Conservation (phyloP, 192 early-diverging fungal species). For the Backusella morwellensis region DNA sequence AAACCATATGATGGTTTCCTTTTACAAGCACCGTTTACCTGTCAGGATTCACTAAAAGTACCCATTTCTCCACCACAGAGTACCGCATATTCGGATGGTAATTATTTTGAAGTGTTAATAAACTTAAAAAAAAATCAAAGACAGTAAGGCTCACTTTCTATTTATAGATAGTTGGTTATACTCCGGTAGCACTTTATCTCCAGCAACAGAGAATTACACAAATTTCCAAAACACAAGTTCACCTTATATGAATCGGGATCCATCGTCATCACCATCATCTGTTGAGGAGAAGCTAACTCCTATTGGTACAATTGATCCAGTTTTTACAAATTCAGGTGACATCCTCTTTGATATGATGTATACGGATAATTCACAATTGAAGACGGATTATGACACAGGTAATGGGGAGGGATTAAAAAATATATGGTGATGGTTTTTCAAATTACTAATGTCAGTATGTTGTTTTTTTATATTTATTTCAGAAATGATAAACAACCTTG, state of each 20-base stretch:
- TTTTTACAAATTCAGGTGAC: neutral
- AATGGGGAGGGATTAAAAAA: neutral
- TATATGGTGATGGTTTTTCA: neutral
- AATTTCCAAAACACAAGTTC: neutral
- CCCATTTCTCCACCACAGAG: conserved; percentile 13
- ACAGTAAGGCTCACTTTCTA: neutral
- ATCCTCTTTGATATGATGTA: conserved; percentile 9
- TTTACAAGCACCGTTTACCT: neutral
- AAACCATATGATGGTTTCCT: neutral
- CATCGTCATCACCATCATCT: neutral
- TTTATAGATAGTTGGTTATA: conserved; percentile 7
- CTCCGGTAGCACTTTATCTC: neutral
- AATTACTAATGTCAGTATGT: neutral
- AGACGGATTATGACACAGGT: conserved; percentile 27
- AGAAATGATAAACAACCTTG: conserved; percentile 17
- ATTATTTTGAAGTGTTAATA: neutral
- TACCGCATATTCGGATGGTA: conserved; percentile 30
- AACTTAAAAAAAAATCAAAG: neutral
- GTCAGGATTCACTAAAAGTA: conserved; percentile 8
- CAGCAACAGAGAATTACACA: neutral
- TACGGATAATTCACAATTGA: neutral
- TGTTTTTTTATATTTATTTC: neutral
- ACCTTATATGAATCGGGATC: conserved; percentile 1
- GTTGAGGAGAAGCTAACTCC: neutral
- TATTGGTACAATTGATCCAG: conserved; percentile 1